Base-by-base conservation (phyloP, 2,329 filamentous ascomycete genomes). In the Penicillium hesseltinei region DNA sequence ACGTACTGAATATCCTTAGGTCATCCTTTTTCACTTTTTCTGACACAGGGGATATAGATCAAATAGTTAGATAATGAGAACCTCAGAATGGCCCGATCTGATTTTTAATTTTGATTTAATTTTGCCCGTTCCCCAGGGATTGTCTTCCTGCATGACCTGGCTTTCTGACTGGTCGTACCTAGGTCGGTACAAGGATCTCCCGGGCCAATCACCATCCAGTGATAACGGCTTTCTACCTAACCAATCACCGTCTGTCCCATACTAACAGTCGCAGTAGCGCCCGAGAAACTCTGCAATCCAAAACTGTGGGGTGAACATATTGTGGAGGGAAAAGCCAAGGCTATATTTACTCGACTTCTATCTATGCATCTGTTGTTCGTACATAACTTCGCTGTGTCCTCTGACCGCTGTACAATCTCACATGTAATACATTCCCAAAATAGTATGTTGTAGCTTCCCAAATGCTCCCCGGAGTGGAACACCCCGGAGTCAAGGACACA, bases 1-100 rank as follows among this genome's bases (percentile, higher is more conserved):
- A 74, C 71, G 71, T 73, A 72, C 66, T 62, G 61, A 45, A 53
- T 61, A 60, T 40, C n/a, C 35, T 49, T 56, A 56, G 35, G 49
- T 56, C 54, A 56, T 51, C 54, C 43, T 33, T 33, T 23, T 25
- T 23, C 11, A 39, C 4, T 5, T 23, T 31, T 40, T 10, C 17
- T 10, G 1, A n/a, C 47, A 25, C 19, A n/a, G 23, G 49, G 31
- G 33, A n/a, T 46, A 21, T 39, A 46, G 27, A 50, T 43, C 27
- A 33, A 49, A 49, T 19, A 44, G 21, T 57, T 54, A 54, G 49
- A 48, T 57, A 54, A 53, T 57, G n/a, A 53, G 57, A 57, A 48
- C 25, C 21, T 25, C 4, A 9, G 3, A 40, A 17, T 42, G 21
- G 13, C 13, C 5, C 17, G 9, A 8, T 51, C 2, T 13, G 3